A percentile compares a stretch with the other conserved stretches of the same genome.
These are phyloP conservation scores for Royoungia palumana DNA, from an alignment of 768 basidiomycete genomes.

Conservation along the genomic window DNA sequence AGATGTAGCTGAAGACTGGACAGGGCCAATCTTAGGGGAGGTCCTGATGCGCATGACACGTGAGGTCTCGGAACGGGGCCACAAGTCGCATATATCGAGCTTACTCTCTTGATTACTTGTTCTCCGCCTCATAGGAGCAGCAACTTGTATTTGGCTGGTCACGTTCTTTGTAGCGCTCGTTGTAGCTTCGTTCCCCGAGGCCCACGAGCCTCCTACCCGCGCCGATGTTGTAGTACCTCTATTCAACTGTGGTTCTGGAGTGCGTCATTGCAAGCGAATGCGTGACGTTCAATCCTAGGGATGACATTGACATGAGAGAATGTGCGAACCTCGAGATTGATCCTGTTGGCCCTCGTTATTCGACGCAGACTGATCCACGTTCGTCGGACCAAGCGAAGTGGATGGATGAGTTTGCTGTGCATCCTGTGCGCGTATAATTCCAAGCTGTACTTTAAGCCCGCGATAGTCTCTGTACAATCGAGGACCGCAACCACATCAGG, in stretches of 20 bases:
- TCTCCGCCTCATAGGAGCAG: background rate
- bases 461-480: conserved; percentile 57
- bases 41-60: conserved; percentile 1
- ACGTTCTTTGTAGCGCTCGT: background rate
- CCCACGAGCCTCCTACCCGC: background rate
- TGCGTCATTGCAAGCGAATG: background rate
- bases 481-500: background rate
- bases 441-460: conserved; percentile 69
- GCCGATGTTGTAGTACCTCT: conserved; percentile 1
- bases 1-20: background rate
- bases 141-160: background rate
- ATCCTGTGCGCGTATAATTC: conserved; percentile 42
- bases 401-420: conserved; percentile 21
- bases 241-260: background rate
- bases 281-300: background rate
- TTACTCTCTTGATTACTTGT: conserved; percentile 8
- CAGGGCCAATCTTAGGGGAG: conserved; percentile 14
- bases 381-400: background rate
- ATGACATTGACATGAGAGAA: background rate
- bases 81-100: background rate
- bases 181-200: background rate
- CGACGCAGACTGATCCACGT: background rate
- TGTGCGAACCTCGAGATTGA: background rate
- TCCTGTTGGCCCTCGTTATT: background rate
- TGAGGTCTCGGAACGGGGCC: background rate